Conservation (phyloP, 2,329 filamentous ascomycete species). For the Penicillium hesseltinei region DNA sequence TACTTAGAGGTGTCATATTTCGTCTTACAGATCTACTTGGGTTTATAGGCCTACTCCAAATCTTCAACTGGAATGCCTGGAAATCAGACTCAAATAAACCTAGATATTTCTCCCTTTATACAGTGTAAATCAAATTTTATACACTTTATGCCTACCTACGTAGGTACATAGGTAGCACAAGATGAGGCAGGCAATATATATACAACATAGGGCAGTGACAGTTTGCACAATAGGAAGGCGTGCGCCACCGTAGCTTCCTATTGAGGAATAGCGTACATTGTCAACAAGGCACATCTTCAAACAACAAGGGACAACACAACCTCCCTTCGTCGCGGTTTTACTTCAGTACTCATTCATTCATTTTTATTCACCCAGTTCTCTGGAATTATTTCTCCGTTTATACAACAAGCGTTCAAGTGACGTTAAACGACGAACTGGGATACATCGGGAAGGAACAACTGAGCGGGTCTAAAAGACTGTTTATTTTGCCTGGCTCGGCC, state of each 20-base stretch:
- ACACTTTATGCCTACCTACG: background rate
- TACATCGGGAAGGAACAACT: background rate
- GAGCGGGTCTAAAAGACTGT: constrained; percentile 15
- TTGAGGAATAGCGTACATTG: constrained; percentile 5
- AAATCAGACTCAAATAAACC: background rate
- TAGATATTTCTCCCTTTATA: background rate
- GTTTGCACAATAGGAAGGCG: background rate
- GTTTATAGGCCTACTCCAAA: background rate
- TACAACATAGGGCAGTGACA: too few relatives aligned
- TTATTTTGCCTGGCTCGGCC: constrained; percentile 25
- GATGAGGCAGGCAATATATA: background rate
- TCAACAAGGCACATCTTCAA: background rate
- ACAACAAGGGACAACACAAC: constrained; percentile 1
- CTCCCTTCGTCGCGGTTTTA: background rate
- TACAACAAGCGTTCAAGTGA: background rate
- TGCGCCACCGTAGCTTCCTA: background rate
- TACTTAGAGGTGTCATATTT: background rate
- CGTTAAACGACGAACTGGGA: background rate
- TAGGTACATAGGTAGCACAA: background rate
- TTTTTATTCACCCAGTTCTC: background rate
- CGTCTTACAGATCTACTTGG: background rate
- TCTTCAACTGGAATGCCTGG: background rate
- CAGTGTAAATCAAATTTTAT: background rate
- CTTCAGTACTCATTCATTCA: background rate
- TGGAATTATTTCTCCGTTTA: background rate